Conservation (phyloP, 1,139 yeast genomes). For the Ashbya aceris region DNA sequence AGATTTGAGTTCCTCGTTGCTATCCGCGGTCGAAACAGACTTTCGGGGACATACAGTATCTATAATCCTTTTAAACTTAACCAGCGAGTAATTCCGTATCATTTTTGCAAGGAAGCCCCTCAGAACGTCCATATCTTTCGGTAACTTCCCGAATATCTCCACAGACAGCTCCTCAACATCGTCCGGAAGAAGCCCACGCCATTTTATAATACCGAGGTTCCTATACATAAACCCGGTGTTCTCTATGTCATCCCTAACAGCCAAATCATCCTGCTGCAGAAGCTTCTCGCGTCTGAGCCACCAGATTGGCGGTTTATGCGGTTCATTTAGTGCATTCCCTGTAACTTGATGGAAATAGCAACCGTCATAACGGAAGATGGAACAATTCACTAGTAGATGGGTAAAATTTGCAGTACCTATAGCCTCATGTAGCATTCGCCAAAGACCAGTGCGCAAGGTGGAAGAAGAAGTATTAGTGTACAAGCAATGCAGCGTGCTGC, state of each 20-base stretch:
- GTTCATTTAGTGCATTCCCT: slow-evolving; percentile 21
- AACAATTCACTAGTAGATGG: slow-evolving; percentile 18
- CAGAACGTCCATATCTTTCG: slow-evolving; percentile 5
- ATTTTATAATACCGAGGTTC: slow-evolving; percentile 5
- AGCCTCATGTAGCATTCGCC: slow-evolving; percentile 19
- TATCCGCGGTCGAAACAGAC: background rate
- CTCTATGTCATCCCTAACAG: slow-evolving; percentile 1
- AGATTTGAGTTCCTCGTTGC: slow-evolving; percentile 14
- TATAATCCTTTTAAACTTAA: slow-evolving; percentile 14
- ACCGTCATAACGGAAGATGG: slow-evolving; percentile 16
- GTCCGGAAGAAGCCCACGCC: slow-evolving; percentile 8
- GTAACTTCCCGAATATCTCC: background rate
- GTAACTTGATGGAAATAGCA: slow-evolving; percentile 16
- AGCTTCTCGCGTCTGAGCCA: background rate
- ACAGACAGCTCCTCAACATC: slow-evolving; percentile 6
- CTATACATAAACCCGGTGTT: slow-evolving; percentile 11
- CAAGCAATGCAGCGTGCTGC: slow-evolving; percentile 16
- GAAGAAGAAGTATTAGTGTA: slow-evolving; percentile 18
- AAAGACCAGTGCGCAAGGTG: slow-evolving; percentile 14
- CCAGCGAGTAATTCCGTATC: slow-evolving; percentile 10
- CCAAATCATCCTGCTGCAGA: background rate
- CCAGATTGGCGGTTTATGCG: slow-evolving; percentile 19
- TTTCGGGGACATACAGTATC: slow-evolving; percentile 16
- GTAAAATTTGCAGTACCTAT: slow-evolving; percentile 22
- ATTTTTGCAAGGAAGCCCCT: slow-evolving; percentile 7